Evolutionary conservation across 805 yeast species (phyloP).

Genomic region (Candida mattraensis): DNA sequence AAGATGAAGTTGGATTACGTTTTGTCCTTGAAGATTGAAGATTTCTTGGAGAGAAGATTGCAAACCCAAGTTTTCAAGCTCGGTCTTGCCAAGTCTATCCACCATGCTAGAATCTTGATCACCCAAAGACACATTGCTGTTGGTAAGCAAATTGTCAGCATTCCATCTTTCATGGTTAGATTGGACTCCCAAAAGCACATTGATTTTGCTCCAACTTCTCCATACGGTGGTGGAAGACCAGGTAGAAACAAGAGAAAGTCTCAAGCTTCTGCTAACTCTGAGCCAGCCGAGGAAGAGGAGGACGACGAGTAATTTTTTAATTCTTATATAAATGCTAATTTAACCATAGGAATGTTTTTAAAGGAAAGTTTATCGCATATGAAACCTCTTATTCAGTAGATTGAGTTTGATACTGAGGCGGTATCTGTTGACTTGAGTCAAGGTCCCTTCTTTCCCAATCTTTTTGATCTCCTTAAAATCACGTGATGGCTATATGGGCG

Average conservation of each 20-base stretch:
- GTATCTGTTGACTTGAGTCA: too few relatives aligned
- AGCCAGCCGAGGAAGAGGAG: slow-evolving; percentile 57
- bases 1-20: slow-evolving; percentile 99
- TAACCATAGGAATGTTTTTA: slow-evolving; percentile 1
- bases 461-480: too few relatives aligned
- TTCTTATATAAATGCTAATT: slow-evolving; percentile 14
- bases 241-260: slow-evolving; percentile 99
- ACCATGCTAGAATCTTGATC: slow-evolving; percentile 99
- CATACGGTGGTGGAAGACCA: slow-evolving; percentile 99
- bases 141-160: slow-evolving; percentile 98
- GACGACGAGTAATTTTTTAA: slow-evolving; percentile 44
- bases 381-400: too few relatives aligned
- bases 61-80: slow-evolving; percentile 99
- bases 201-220: slow-evolving; percentile 98
- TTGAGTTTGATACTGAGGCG: too few relatives aligned
- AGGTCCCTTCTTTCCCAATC: too few relatives aligned
- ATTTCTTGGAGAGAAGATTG: slow-evolving; percentile 99
- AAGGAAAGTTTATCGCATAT: not conserved
- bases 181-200: slow-evolving; percentile 99
- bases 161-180: slow-evolving; percentile 99
- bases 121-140: slow-evolving; percentile 99
- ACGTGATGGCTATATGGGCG: too few relatives aligned
- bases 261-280: slow-evolving; percentile 64
- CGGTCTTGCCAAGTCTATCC: slow-evolving; percentile 98
- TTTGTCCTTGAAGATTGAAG: slow-evolving; percentile 96